These are phyloP conservation scores for Hymenoscyphus fructigenus DNA, from an alignment of 2,329 filamentous ascomycete genomes.

Conservation along the genomic window DNA sequence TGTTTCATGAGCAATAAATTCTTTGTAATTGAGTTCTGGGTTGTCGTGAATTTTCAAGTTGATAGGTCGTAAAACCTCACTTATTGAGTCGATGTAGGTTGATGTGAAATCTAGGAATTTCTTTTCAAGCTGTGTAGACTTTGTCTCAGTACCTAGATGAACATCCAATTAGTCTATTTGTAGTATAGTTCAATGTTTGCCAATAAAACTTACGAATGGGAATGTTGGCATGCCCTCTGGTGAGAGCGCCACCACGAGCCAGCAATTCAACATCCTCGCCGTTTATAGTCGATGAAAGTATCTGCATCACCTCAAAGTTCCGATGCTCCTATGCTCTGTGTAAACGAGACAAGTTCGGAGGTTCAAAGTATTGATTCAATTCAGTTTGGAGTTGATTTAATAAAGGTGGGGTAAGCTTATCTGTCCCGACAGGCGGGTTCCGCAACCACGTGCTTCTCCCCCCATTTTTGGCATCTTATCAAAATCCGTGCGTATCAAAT, in stretches of 20 bases:
- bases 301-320: not conserved
- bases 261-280: not conserved
- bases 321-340: not conserved
- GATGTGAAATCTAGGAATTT: conserved; percentile 38
- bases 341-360: not conserved
- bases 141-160: not conserved
- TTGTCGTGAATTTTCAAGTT: conserved; percentile 49
- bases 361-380: not conserved
- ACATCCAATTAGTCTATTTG: not conserved
- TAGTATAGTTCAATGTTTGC: not conserved
- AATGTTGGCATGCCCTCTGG: not conserved
- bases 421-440: not conserved
- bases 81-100: conserved; percentile 41
- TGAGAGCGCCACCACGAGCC: not conserved
- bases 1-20: conserved; percentile 50
- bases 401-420: not conserved
- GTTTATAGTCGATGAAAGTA: not conserved
- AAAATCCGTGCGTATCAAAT: not conserved
- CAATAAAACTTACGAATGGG: not conserved
- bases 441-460: not conserved
- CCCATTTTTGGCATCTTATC: conserved; percentile 7
- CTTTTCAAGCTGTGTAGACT: not conserved
- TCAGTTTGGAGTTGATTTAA: not conserved
- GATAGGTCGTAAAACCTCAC: conserved; percentile 43
- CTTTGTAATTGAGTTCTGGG: conserved; percentile 52